Conservation (phyloP, 495 filamentous ascomycete genomes). For the Wilcoxina mikolae region DNA sequence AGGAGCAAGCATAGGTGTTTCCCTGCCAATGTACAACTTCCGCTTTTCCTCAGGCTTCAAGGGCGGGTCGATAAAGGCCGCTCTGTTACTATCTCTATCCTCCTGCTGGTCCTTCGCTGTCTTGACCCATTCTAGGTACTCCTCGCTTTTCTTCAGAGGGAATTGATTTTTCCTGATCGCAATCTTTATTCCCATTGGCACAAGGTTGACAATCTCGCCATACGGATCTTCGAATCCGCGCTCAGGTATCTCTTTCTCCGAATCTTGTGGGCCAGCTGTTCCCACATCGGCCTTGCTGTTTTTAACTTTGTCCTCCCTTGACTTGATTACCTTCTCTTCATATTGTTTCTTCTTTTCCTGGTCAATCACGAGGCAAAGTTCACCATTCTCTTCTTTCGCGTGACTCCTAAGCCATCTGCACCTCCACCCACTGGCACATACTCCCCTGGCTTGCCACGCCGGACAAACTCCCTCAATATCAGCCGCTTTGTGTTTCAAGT, state of each 20-base stretch:
- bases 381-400: constrained; percentile 47
- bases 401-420: constrained; percentile 79
- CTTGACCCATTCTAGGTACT: constrained; percentile 60
- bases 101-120: constrained; percentile 38
- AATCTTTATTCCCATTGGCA: constrained; percentile 49
- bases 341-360: constrained; percentile 30
- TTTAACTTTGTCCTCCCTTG: constrained; percentile 22
- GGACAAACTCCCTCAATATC: constrained; percentile 70
- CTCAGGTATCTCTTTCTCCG: constrained; percentile 22
- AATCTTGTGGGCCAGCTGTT: constrained; percentile 11
- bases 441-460: constrained; percentile 57
- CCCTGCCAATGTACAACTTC: constrained; percentile 77
- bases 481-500: constrained; percentile 64
- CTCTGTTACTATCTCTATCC: constrained; percentile 51
- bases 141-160: constrained; percentile 52
- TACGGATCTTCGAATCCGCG: constrained; percentile 35
- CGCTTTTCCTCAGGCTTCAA: constrained; percentile 84
- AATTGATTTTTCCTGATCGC: constrained; percentile 53
- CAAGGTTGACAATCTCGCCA: constrained; percentile 56
- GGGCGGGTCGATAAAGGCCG: constrained; percentile 67
- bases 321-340: constrained; percentile 20
- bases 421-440: constrained; percentile 71
- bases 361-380: constrained; percentile 55
- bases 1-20: constrained; percentile 82
- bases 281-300: constrained; percentile 19